Percentiles rank a stretch among this genome's conserved stretches.
Evolutionary conservation across 495 filamentous ascomycete species (phyloP).

Genomic region (Pyrenopolyporus hunteri): DNA sequence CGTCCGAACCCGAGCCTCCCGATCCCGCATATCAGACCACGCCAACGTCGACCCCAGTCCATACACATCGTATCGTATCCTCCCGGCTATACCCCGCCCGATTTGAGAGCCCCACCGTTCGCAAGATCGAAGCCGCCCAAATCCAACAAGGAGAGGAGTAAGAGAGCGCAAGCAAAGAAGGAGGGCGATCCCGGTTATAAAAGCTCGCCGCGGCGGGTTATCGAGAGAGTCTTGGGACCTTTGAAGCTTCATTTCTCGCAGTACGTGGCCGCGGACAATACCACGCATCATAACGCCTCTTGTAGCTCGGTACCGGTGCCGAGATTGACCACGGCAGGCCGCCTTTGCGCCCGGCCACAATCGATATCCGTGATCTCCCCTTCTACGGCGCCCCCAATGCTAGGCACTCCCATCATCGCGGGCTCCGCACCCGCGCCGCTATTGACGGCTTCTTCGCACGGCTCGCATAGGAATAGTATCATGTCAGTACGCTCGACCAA

Average conservation of each 20-base stretch:
- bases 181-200: slow-evolving; percentile 27
- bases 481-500: slow-evolving; percentile 54
- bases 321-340: slow-evolving; percentile 19
- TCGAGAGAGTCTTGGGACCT: slow-evolving; percentile 51
- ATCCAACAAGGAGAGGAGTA: slow-evolving; percentile 41
- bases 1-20: slow-evolving; percentile 47
- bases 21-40: slow-evolving; percentile 56
- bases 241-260: slow-evolving; percentile 39
- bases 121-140: slow-evolving; percentile 29
- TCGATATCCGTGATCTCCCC: slow-evolving; percentile 40
- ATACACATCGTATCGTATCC: slow-evolving; percentile 64
- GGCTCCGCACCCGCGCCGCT: slow-evolving; percentile 36
- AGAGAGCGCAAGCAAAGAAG: slow-evolving; percentile 29
- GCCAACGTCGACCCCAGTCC: slow-evolving; percentile 58
- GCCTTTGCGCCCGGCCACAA: slow-evolving; percentile 6
- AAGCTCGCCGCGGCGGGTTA: slow-evolving; percentile 40
- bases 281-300: slow-evolving; percentile 2
- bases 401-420: slow-evolving; percentile 31
- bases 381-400: slow-evolving; percentile 34
- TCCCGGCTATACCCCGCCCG: slow-evolving; percentile 55
- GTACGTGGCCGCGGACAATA: slow-evolving; percentile 18
- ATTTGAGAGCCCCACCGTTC: slow-evolving; percentile 48
- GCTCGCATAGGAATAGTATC: slow-evolving; percentile 49
- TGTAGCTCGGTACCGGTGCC: slow-evolving; percentile 9
- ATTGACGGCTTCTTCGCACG: slow-evolving; percentile 28